These are phyloP conservation scores for Maudiozyma barnettii DNA, from an alignment of 805 yeast genomes.

Conservation along the genomic window DNA sequence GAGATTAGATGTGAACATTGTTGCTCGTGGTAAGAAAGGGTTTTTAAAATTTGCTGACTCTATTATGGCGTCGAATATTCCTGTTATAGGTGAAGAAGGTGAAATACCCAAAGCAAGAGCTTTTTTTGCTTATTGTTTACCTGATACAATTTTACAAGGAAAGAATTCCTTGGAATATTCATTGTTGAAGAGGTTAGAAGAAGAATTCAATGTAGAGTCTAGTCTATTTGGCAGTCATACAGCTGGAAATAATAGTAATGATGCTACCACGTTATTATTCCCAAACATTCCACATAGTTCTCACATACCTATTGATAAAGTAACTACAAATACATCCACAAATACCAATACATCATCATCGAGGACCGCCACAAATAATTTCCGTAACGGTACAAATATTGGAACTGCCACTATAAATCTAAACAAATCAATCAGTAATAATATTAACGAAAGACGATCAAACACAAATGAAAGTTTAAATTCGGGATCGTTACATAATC, in stretches of 20 bases:
- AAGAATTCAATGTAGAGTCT: slow-evolving; percentile 14
- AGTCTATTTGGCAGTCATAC: background rate
- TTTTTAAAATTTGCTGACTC: slow-evolving; percentile 32
- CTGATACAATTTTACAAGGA: slow-evolving; percentile 12
- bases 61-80: slow-evolving; percentile 27
- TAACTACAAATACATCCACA: background rate
- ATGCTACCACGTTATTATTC: slow-evolving; percentile 8
- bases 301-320: slow-evolving; percentile 2
- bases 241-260: background rate
- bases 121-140: slow-evolving; percentile 26
- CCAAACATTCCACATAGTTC: slow-evolving; percentile 13
- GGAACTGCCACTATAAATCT: background rate
- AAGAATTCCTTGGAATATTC: slow-evolving; percentile 7
- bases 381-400: background rate
- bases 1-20: slow-evolving; percentile 33
- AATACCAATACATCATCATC: background rate
- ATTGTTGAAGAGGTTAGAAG: slow-evolving; percentile 16
- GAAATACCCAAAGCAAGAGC: slow-evolving; percentile 31
- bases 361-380: background rate
- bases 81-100: slow-evolving; percentile 7
- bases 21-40: slow-evolving; percentile 29
- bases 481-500: background rate
- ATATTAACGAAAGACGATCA: background rate
- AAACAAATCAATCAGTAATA: background rate
- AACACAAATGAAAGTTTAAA: background rate